Evolutionary conservation across 805 yeast species (phyloP), one percentile per base, ranked within the genome.

Genomic region (Candida insectorum): DNA sequence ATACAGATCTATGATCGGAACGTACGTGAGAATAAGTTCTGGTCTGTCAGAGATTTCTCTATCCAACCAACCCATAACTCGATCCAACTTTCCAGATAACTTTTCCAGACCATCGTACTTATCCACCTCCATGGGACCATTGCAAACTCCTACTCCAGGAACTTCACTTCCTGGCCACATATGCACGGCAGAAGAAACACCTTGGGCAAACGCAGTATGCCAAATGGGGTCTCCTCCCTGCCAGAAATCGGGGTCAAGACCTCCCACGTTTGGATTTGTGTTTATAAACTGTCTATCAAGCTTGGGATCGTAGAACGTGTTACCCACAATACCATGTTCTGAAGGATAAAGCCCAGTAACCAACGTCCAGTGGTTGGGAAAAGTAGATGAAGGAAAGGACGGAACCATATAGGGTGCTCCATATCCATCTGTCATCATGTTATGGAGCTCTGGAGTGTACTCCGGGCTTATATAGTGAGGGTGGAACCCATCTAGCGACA

Each of bases 81-180:
- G 57, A n/a, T 68, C 68, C 0, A 69, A 63, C 52, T 88, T 89
- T 2, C 60, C 49, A 3, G 73, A 63, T 11, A 85, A 58, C 0
- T 69, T 44, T 56, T 85, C 95, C 2, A 77, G 58, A 4, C 76
- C 77, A 48, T 86, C 78, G 59, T 73, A 89, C 34, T 60, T 58
- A 44, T 82, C 93, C 21, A 77, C 75, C 30, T 70, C 72, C 36
- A 71, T 51, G 15, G 69, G 71, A 4, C 35, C 74, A 66, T 36
- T 51, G 37, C 22, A 48, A 21, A 54, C 51, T 10, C 61, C 62
- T 5, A 59, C 60, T 50, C 73, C 77, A 16, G 72, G 70, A 6
- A 79, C 94, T 47, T 87, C 95, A 38, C 88, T 78, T 2, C 96
- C 96, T 0, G 96, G 96, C 95, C 95, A 89, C 96, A 87, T 88